Evolutionary conservation across 352 stramenopile genomes (phyloP), one percentile per base, ranked within the genome.

Genomic region (Globisporangium canariense): DNA sequence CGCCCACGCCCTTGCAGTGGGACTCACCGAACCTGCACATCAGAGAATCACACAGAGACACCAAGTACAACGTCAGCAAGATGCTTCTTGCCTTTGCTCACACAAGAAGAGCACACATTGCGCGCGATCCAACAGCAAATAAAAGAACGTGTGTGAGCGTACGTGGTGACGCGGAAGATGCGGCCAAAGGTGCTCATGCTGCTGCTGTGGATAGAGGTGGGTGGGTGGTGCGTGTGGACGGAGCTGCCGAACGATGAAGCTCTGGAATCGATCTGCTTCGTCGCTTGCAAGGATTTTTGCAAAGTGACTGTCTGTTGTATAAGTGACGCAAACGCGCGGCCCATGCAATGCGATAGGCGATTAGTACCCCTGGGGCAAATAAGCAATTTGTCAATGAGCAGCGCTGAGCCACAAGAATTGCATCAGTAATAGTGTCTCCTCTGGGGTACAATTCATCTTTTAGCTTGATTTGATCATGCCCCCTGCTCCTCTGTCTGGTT

Each of bases 111-210:
- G 50, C 22, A 25, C 18, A 6, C 16, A 14, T 53, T 30, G 49
- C 5, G 5, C 49, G 32, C 20, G 11, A 32, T 41, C 1, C 25
- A 58, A n/a, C 3, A 58, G 34, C 51, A 43, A 8, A 16, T n/a
- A 28, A 58, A 8, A 20, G 25, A 32, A n/a, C 8, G n/a, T 3
- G 8, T 58, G 14, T 11, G 10, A 7, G 76, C 73, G 66, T 79
- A 88, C 65, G 98, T 99, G 49, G 96, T 98, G 60, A 99, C 98
- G 68, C 97, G 93, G 79, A 99, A 99, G 70, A 98, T 76, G 59
- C 93, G 88, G 58, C 98, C 98, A 74, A 99, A 99, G 43, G 95
- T 91, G 71, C 87, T 96, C 87, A 96, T 96, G 32, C 4, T 30
- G 30, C 18, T 57, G 30, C 52, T 58, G 32, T 13, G 22, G 50